Evolutionary conservation across 306 rosid genomes (phyloP), one percentile per base, ranked within the genome.

Genomic region (Vigna unguiculata): DNA sequence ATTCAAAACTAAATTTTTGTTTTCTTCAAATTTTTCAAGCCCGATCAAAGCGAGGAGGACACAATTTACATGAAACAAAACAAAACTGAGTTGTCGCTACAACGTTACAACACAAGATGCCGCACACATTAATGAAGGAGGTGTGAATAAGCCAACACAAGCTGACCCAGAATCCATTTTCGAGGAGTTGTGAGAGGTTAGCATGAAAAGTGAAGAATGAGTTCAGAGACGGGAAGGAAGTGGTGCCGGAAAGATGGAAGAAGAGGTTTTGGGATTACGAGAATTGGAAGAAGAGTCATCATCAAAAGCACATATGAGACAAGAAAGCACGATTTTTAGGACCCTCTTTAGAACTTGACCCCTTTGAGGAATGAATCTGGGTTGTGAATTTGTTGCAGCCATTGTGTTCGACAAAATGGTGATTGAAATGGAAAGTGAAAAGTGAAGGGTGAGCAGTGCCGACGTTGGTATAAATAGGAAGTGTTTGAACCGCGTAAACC

Each of bases 311-410:
- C 32, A 20, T 0, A 36, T 16, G 62, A 41, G 7, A 59, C 52
- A 74, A 43, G 68, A 59, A 1, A 83, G 2, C 30, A 74, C 2
- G 43, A 30, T 83, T 69, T 28, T 78, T 20, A 83, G 49, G 38
- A 83, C 3, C 43, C 55, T 78, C 55, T 78, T 78, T 0, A 83
- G 80, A 68, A 83, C 49, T 10, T 15, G 47, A 30, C 80, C 86
- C 9, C 83, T 7, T 64, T 60, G 10, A 2, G 86, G 86, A 3
- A 83, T 53, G 25, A 74, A 74, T 4, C 86, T 43, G 1, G 83
- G 63, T 24, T 76, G 0, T 53, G 74, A 58, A 28, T 28, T 28
- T 28, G 32, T 28, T 46, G 63, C 9, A 48, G 74, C 25, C 81
- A 81, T 80, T 28, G 5, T 28, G 45, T 9, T 12, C 1, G 1